Base-by-base conservation (phyloP, 768 basidiomycete species). In the Suillus hirtellus region DNA sequence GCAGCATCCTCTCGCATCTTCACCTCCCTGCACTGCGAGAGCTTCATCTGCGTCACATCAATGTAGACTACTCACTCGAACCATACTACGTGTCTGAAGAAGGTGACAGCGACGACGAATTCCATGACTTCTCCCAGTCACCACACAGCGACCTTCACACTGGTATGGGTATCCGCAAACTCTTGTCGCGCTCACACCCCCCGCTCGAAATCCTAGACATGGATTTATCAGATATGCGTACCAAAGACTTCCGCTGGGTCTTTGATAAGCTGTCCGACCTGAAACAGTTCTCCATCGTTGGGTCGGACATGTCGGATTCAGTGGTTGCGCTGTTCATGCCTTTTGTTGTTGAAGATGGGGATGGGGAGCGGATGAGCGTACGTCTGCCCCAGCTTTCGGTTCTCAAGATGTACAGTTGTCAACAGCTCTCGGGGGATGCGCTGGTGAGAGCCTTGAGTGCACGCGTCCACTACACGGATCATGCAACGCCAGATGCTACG, bases 171-270 rank as follows among this genome's bases (percentile, higher is more conserved):
- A 75, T 93, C 24, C 86, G 91, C 35, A 81, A 77, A 52, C 82
- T 93, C 61, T 80, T 92, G 38, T 69, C 75, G 10, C 84, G 88
- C 11, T 87, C 82, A 62, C 77, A 77, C 56, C 91, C 91, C 2
- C 88, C 88, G 15, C 76, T 93, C 46, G 80, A 80, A 55, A 73
- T 86, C 38, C 82, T 92, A 27, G 83, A 88, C 70, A 92, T 93
- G 90, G 87, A 92, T 68, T 89, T 87, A 67, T 87, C 88, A 60
- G 91, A 92, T 75, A 87, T 91, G 85, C 87, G 90, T 52, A 92
- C 90, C 38, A 92, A 91, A 75, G 91, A 93, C 70, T 93, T 93
- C 70, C 71, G 69, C 37, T 90, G 86, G 76, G 77, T 86, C 55
- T 92, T 92, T 66, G 83, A 86, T 62, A 78, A 80, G 43, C 76